phyloP scores from a whole-genome alignment of 768 basidiomycete genomes.

The Pholiota microspora region DNA sequence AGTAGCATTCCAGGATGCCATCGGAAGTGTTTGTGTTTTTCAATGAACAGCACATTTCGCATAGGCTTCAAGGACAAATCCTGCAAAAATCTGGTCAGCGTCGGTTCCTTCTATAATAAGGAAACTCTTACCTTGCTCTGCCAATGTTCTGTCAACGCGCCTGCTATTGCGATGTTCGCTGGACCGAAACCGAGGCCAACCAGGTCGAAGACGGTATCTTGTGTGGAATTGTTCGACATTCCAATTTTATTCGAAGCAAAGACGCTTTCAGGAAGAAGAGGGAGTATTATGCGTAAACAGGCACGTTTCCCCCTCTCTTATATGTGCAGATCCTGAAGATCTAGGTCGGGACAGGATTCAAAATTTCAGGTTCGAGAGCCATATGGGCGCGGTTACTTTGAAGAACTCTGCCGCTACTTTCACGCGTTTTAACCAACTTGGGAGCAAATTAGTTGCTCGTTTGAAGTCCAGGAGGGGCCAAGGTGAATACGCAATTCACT shows the following conservation, averaged over 20 bases:
- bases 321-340: constrained; percentile 8
- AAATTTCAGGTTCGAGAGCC: constrained; percentile 13
- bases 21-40: constrained; percentile 43
- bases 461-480: not conserved
- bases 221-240: constrained; percentile 16
- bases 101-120: not conserved
- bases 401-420: constrained; percentile 3
- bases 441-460: not conserved
- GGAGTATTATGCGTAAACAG: not conserved
- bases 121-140: constrained; percentile 10
- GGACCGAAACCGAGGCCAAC: constrained; percentile 54
- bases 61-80: constrained; percentile 12
- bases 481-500: constrained; percentile 1
- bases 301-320: constrained; percentile 4
- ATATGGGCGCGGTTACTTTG: constrained; percentile 5
- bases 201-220: constrained; percentile 37
- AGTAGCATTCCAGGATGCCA: constrained; percentile 61
- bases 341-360: constrained; percentile 3
- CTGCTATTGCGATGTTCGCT: constrained; percentile 50
- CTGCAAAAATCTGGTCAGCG: constrained; percentile 5
- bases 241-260: constrained; percentile 2
- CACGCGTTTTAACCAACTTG: constrained; percentile 5
- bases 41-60: constrained; percentile 42
- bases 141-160: constrained; percentile 46
- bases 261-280: not conserved